Percentiles rank a stretch among this genome's conserved stretches.
These are phyloP conservation scores for Sclerotinia nivalis DNA, from an alignment of 2,329 filamentous ascomycete species.

Conservation along the genomic window DNA sequence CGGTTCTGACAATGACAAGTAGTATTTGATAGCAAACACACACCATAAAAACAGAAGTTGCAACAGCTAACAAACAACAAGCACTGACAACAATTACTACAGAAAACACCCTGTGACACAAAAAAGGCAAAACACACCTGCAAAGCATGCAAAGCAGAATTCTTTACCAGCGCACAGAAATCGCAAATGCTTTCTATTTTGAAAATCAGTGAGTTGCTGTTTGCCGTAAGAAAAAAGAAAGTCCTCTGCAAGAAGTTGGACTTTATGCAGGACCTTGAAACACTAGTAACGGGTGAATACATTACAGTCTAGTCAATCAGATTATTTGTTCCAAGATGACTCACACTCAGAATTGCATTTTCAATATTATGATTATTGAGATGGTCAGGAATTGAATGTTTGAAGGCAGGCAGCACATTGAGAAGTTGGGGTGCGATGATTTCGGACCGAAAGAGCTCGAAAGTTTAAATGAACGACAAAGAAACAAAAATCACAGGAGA, in stretches of 20 bases:
- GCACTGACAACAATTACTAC: not conserved
- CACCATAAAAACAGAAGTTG: not conserved
- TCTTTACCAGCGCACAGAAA: not conserved
- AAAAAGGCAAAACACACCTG: not conserved
- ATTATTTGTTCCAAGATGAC: not conserved
- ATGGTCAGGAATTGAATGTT: not conserved
- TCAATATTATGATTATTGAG: not conserved
- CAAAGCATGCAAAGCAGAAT: not conserved
- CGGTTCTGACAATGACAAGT: not conserved
- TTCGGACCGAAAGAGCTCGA: not conserved
- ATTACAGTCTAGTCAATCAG: not conserved
- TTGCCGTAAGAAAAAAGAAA: not conserved
- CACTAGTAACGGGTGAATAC: slow-evolving; percentile 1
- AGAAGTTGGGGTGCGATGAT: not conserved
- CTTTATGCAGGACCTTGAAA: not conserved
- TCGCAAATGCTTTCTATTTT: not conserved
- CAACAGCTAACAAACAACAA: not conserved
- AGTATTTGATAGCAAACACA: not conserved
- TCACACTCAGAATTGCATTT: not conserved
- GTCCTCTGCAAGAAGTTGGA: not conserved
- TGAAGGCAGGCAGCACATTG: not conserved
- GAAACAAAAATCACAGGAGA: not conserved
- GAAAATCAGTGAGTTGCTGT: not conserved
- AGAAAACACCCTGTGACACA: not conserved
- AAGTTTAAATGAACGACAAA: not conserved